Evolutionary conservation across 768 basidiomycete species (phyloP), one percentile per base, ranked within the genome.

Genomic region (Amanita pallidorosea): DNA sequence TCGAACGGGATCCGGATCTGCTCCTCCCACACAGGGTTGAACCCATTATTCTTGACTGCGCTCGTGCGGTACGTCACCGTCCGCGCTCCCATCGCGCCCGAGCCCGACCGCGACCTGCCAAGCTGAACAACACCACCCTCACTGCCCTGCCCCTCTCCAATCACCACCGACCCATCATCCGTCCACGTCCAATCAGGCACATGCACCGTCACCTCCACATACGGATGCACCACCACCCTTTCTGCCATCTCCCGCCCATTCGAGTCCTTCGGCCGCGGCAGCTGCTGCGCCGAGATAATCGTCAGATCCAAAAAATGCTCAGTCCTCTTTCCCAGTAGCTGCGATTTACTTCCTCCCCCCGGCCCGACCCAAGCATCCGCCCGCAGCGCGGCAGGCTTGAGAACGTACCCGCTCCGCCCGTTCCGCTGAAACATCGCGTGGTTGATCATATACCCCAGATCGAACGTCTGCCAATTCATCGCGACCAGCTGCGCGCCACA

Each of bases 381-480:
- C 6, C 90, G 74, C 9, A 97, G 72, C 2, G 85, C 80, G 3
- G 73, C 72, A 2, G 95, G 95, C 62, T 97, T 96, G 36, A 96
- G 76, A 2, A 99, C 82, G 59, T 90, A 96, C 0, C 95, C 95
- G 2, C 79, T 74, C 5, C 86, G 77, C n/a, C 86, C 88, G 57
- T 95, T 94, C 3, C 87, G 75, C 55, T 85, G 83, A 65, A 99
- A 99, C 90, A 98, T 93, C 5, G 94, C 90, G 54, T 88, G 81
- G 60, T 96, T 99, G 63, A 97, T 89, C 71, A 85, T 82, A 60
- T 85, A 87, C 2, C 91, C 93, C 46, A 91, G 67, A 65, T 97
- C 93, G 56, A 83, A 83, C 0, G 93, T 98, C 66, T 99, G 95
- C 92, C 93, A 98, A 65, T 99, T 99, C 49, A 99, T 75, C 7